phyloP scores from a whole-genome alignment of 805 yeast genomes.

The Hanseniaspora lachancei region DNA sequence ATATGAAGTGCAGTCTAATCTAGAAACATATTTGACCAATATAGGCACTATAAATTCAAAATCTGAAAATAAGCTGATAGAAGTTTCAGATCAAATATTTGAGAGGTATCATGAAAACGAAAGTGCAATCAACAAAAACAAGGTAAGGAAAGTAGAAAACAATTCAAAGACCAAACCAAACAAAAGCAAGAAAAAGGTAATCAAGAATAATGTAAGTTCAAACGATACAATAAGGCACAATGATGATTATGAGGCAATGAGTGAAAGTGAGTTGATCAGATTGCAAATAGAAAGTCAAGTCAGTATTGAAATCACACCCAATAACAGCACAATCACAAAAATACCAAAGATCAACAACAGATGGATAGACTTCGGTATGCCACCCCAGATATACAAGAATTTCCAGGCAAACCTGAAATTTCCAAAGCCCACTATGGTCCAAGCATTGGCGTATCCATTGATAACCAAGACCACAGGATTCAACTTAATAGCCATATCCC shows the following conservation, averaged over 20 bases:
- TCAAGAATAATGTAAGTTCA: neutral
- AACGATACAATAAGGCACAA: neutral
- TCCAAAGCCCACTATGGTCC: constrained; percentile 69
- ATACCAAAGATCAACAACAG: neutral
- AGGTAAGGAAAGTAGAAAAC: neutral
- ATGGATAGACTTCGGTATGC: constrained; percentile 10
- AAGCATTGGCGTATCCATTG: constrained; percentile 80
- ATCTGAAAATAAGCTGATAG: neutral
- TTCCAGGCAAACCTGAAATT: constrained; percentile 36
- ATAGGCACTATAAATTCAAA: neutral
- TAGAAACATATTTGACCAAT: neutral
- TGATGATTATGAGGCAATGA: neutral
- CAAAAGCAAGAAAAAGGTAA: neutral
- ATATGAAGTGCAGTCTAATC: neutral
- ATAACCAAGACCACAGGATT: constrained; percentile 60
- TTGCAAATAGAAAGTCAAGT: constrained; percentile 6
- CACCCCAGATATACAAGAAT: constrained; percentile 2
- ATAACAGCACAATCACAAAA: neutral
- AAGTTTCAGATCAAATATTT: neutral
- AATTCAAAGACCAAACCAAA: neutral
- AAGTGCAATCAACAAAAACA: neutral
- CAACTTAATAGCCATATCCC: constrained; percentile 87
- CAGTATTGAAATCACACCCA: neutral
- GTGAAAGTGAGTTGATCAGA: neutral
- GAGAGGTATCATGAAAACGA: neutral